Base-by-base conservation (phyloP, 768 basidiomycete species). In the Lepiota brunneoincarnata region DNA sequence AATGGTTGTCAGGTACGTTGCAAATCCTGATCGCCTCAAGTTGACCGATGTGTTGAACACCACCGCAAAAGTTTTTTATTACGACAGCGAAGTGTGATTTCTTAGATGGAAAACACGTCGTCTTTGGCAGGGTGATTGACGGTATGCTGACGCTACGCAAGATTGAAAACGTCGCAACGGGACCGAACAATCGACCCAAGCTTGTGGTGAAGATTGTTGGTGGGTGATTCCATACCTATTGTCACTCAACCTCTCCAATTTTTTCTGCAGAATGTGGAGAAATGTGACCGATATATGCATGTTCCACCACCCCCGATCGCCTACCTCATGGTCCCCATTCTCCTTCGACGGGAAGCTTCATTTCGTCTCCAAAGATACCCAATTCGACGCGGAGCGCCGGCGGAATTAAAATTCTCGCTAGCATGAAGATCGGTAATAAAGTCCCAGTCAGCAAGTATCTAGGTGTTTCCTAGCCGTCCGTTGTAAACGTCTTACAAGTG, bases 91-190 rank as follows among this genome's bases (percentile, higher is more conserved):
- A 91, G 61, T 96, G 95, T 59, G 92, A 95, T 58, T 98, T 98
- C 71, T 81, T 99, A 40, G 95, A 99, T 66, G 91, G 85, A 59
- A 93, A 95, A 68, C 93, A 96, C 66, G 89, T 94, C 61, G 93
- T 95, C 1, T 97, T 97, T 62, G 93, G 93, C 5, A 86, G 80
- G 59, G 89, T 96, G 34, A 82, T 91, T 58, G 92, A 97, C 54
- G 93, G 93, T 21, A 91, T 98, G 89, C 82, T 99, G 55, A 96
- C 93, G 3, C 76, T 99, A 47, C 80, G 96, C 59, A 98, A 98
- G 69, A 91, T 99, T 52, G 97, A 99, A 73, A 92, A 94, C 59
- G 93, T 98, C 0, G 82, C 94, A 7, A 98, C 93, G 0, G 93
- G 92, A 1, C 81, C 84, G 3, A 96, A 94, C 67, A 95, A 92